Base-by-base conservation (phyloP, 306 rosid species). In the Coriaria nepalensis region DNA sequence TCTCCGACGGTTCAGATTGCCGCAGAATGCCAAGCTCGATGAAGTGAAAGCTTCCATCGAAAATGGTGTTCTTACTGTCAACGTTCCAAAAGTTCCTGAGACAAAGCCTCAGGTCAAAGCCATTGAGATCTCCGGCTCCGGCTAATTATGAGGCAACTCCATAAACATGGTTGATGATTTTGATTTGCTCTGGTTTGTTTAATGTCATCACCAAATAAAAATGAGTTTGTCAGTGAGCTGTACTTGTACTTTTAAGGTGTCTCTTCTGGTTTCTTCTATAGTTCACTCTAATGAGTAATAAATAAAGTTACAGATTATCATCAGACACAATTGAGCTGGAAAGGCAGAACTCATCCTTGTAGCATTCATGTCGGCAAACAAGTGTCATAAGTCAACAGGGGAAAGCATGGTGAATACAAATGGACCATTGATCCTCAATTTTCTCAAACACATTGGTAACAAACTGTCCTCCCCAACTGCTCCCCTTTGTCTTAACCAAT, bases 391-490 rank as follows among this genome's bases (percentile, higher is more conserved):
- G 62, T 87, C 96, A 51, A 87, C 51, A 5, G 85, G 81, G 8
- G 94, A 87, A 87, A 73, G 93, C 94, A 68, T 87, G 96, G 71
- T 87, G 96, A 46, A 73, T 59, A 53, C 74, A 73, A 43, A 90
- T 77, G 63, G 66, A 77, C 97, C 97, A 90, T 35, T 73, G 68
- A 32, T 82, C 93, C 52, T 70, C 69, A 54, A 78, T 78, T 56
- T 49, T 78, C 75, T 87, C 94, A 6, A 88, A 88, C 63, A 80
- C 75, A 59, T 88, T 88, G 10, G 96, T 88, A 38, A 75, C 93
- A 55, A 78, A 80, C 65, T 87, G 96, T 32, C 82, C 94, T 43
- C 94, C 93, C 96, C 96, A 87, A 67, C 74, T 78, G 36, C 94
- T 71, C 54, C 96, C 93, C 29, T 78, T 77, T 5, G 97, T 75